Evolutionary conservation across 83 land plant species (phyloP).

Genomic region (Larix sibirica): DNA sequence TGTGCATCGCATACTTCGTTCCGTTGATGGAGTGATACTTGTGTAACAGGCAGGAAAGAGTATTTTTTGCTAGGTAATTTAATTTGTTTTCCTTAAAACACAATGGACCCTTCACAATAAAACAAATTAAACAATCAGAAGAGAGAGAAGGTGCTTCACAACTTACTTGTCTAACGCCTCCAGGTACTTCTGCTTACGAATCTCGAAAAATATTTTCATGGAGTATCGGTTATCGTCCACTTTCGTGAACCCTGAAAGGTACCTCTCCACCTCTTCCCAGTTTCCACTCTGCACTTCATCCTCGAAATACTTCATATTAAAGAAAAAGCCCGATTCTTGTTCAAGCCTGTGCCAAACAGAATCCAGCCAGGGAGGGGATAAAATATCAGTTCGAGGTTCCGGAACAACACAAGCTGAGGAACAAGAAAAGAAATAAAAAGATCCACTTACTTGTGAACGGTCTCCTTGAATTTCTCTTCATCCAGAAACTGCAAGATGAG

Average conservation of each 20-base stretch:
- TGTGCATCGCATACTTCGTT: no score
- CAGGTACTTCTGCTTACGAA: constrained; percentile 84
- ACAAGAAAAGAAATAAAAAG: neutral
- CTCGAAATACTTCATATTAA: constrained; percentile 88
- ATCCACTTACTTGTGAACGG: constrained; percentile 23
- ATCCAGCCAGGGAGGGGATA: no score
- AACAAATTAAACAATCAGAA: no score
- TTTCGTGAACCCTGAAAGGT: constrained; percentile 85
- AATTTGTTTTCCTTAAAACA: no score
- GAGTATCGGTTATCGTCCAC: constrained; percentile 90
- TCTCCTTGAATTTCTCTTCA: constrained; percentile 39
- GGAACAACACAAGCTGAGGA: no score
- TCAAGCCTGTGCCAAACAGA: constrained; percentile 58
- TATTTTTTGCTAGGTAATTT: no score
- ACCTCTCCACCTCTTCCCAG: constrained; percentile 90
- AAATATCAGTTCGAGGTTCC: no score
- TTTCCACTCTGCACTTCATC: constrained; percentile 77
- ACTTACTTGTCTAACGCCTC: constrained; percentile 84
- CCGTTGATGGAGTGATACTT: no score
- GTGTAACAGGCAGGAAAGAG: no score
- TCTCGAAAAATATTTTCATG: constrained; percentile 90
- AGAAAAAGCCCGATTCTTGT: constrained; percentile 86
- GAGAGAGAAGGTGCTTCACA: neutral
- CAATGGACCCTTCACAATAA: no score
- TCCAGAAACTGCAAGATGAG: constrained; percentile 38